Conservation (phyloP, 768 basidiomycete species). For the Trametes sanguinea region DNA sequence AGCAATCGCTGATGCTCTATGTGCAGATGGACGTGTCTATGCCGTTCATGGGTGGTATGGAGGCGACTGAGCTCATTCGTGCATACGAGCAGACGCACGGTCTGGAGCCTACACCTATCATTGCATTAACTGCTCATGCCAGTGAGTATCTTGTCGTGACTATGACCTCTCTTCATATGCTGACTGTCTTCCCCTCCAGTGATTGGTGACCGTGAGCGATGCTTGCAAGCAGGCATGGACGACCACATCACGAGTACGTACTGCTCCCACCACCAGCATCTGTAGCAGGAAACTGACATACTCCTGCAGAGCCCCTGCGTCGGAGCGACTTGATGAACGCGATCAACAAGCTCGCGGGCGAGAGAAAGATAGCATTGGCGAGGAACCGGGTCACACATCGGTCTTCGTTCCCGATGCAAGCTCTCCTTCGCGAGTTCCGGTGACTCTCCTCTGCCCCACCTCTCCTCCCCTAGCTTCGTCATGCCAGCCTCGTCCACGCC, state of each 20-base stretch:
- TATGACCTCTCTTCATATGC: slow-evolving; percentile 2
- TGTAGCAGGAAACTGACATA: slow-evolving; percentile 14
- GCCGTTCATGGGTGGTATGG: slow-evolving; percentile 99
- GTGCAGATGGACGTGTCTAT: slow-evolving; percentile 95
- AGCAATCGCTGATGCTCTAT: background rate
- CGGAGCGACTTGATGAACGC: slow-evolving; percentile 79
- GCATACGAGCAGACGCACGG: slow-evolving; percentile 76
- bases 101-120: slow-evolving; percentile 81
- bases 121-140: slow-evolving; percentile 96
- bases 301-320: slow-evolving; percentile 65
- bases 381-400: slow-evolving; percentile 24
- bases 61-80: slow-evolving; percentile 92
- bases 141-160: slow-evolving; percentile 55
- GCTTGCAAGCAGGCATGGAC: slow-evolving; percentile 78
- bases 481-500: background rate
- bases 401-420: slow-evolving; percentile 24
- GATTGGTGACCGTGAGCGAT: slow-evolving; percentile 85
- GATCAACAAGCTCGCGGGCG: slow-evolving; percentile 77
- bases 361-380: slow-evolving; percentile 41
- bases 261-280: background rate
- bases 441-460: slow-evolving; percentile 9
- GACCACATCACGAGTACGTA: slow-evolving; percentile 80
- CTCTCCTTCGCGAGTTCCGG: slow-evolving; percentile 25
- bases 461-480: background rate
- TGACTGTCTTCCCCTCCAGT: slow-evolving; percentile 45